A percentile compares a stretch with the other conserved stretches of the same genome.
Evolutionary conservation across 2,329 filamentous ascomycete species (phyloP).

Genomic region (Colletotrichum filicis): DNA sequence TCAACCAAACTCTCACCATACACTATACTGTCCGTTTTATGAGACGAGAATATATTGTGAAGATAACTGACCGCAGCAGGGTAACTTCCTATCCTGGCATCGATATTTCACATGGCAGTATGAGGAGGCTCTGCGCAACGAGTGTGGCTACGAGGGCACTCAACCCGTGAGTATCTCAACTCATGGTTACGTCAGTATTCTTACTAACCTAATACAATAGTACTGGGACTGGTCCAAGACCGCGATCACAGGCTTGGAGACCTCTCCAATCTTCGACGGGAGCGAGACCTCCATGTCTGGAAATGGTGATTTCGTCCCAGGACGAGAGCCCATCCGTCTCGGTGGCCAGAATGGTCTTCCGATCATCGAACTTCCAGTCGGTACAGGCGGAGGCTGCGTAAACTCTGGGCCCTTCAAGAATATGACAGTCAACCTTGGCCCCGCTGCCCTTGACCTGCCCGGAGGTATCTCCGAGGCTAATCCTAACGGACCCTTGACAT

Average conservation of each 20-base stretch:
- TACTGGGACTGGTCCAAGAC: conserved; percentile 47
- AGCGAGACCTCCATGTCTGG: conserved; percentile 56
- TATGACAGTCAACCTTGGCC: conserved; percentile 53
- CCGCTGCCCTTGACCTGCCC: conserved; percentile 44
- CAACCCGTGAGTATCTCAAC: conserved; percentile 45
- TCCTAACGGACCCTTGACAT: conserved; percentile 43
- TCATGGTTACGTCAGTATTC: neutral
- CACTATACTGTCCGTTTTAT: conserved; percentile 48
- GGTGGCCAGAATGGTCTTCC: conserved; percentile 42
- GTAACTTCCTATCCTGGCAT: conserved; percentile 46
- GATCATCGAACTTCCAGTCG: conserved; percentile 51
- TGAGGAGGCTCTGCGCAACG: conserved; percentile 37
- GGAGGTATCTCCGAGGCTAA: conserved; percentile 38
- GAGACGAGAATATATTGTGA: neutral
- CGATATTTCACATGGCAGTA: conserved; percentile 45
- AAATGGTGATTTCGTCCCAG: conserved; percentile 50
- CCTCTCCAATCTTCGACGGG: conserved; percentile 61
- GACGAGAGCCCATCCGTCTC: conserved; percentile 39
- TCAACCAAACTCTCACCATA: conserved; percentile 57
- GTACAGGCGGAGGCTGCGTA: conserved; percentile 67
- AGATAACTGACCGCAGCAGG: neutral
- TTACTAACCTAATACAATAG: conserved; percentile 9
- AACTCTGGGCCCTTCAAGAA: conserved; percentile 59
- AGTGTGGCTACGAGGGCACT: conserved; percentile 51
- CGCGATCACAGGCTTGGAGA: conserved; percentile 42